A percentile compares a stretch with the other conserved stretches of the same genome.
Conservation (phyloP, 306 rosid species). For the Lathyrus tuberosus region DNA sequence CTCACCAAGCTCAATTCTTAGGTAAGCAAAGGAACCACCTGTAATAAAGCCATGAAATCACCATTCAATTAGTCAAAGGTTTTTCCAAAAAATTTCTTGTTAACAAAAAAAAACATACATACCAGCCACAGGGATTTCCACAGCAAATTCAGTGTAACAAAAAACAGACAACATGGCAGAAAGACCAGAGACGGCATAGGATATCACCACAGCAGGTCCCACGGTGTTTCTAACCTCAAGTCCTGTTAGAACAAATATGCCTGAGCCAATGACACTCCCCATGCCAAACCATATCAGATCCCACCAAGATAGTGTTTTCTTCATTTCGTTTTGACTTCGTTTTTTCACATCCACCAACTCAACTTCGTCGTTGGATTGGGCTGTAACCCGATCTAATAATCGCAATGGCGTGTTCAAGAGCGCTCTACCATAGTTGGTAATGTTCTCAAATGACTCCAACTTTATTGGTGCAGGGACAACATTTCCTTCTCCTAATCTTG, state of each 20-base stretch:
- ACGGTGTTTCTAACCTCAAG: slow-evolving; percentile 49
- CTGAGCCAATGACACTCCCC: slow-evolving; percentile 76
- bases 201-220: slow-evolving; percentile 71
- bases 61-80: not conserved
- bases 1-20: slow-evolving; percentile 85
- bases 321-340: slow-evolving; percentile 48
- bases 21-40: slow-evolving; percentile 91
- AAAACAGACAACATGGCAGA: slow-evolving; percentile 81
- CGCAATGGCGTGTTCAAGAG: slow-evolving; percentile 29
- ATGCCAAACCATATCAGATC: slow-evolving; percentile 74
- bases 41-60: not conserved
- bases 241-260: slow-evolving; percentile 76
- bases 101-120: not conserved
- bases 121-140: slow-evolving; percentile 80
- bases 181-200: slow-evolving; percentile 62
- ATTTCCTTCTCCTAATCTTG: not conserved
- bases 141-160: slow-evolving; percentile 80
- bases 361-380: slow-evolving; percentile 40
- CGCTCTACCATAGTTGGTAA: slow-evolving; percentile 30
- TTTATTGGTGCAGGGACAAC: not conserved
- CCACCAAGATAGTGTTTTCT: slow-evolving; percentile 58
- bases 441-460: slow-evolving; percentile 39
- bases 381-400: slow-evolving; percentile 24
- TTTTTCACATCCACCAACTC: slow-evolving; percentile 44
- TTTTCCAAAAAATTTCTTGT: not conserved